phyloP scores from a whole-genome alignment of 441 rosid species.

The Viola pubescens region DNA sequence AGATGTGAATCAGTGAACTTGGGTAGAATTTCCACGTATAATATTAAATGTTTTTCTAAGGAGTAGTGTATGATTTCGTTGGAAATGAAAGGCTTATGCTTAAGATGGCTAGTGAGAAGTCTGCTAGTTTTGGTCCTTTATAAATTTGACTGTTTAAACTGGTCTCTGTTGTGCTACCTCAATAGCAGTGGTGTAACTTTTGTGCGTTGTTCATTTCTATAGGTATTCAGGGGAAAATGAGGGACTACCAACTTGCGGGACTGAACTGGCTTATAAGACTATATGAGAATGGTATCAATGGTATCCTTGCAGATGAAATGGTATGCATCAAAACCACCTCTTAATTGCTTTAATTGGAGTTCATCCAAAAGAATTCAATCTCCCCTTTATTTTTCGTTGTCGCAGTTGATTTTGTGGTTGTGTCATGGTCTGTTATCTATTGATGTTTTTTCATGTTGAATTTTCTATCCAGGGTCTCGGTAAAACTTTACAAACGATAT shows the following conservation, averaged over 20 bases:
- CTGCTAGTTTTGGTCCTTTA: too few species aligned
- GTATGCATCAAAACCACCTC: conserved; percentile 26
- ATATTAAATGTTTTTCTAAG: background rate
- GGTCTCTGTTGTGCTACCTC: too few species aligned
- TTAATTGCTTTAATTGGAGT: background rate
- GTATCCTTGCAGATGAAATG: conserved; percentile 99
- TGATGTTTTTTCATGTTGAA: background rate
- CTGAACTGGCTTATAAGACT: conserved; percentile 95
- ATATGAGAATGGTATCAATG: conserved; percentile 97
- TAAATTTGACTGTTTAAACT: too few species aligned
- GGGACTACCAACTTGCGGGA: conserved; percentile 99
- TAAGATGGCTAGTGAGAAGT: too few species aligned
- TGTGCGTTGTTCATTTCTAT: conserved; percentile 14
- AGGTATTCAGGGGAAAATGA: conserved; percentile 97
- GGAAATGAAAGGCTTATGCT: too few species aligned
- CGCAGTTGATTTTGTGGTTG: background rate
- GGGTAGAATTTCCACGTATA: background rate
- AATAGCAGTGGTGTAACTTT: background rate
- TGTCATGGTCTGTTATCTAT: background rate
- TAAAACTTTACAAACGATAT: conserved; percentile 98
- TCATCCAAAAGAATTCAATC: too few species aligned
- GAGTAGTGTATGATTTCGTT: too few species aligned
- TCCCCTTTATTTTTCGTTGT: conserved; percentile 4
- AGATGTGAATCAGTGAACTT: background rate
- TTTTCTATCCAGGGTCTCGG: conserved; percentile 75